Percentiles rank a stretch among this genome's conserved stretches.
Evolutionary conservation across 2,329 filamentous ascomycete genomes (phyloP).

Genomic region (Tolypocladium amazonense): DNA sequence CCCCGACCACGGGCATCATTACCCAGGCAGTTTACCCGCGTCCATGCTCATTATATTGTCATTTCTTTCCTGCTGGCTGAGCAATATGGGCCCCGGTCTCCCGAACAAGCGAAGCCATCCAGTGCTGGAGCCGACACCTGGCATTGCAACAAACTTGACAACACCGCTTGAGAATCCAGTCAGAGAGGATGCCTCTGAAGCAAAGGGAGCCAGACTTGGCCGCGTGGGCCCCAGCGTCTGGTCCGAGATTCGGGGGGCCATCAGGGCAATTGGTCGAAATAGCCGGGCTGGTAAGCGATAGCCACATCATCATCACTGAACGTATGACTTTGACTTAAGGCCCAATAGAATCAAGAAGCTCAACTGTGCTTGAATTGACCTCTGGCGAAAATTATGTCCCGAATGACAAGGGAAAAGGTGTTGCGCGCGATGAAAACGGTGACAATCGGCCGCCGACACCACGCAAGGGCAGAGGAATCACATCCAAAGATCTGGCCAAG

Average conservation of each 20-base stretch:
- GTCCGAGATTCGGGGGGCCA: slow-evolving; percentile 22
- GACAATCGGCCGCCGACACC: not conserved
- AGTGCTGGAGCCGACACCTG: slow-evolving; percentile 9
- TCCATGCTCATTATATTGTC: not conserved
- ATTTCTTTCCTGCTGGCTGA: slow-evolving; percentile 4
- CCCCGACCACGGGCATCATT: not conserved
- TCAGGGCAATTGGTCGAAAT: slow-evolving; percentile 20
- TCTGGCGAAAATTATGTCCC: not conserved
- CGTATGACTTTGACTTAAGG: not conserved
- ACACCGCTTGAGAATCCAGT: slow-evolving; percentile 2
- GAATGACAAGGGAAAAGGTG: slow-evolving; percentile 6
- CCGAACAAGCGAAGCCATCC: slow-evolving; percentile 15
- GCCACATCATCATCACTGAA: not conserved
- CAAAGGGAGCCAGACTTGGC: slow-evolving; percentile 12
- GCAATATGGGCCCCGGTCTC: slow-evolving; percentile 17
- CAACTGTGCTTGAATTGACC: slow-evolving; percentile 7
- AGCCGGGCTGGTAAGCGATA: slow-evolving; percentile 13
- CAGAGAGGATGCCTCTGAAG: slow-evolving; percentile 3
- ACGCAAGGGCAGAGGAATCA: slow-evolving; percentile 8
- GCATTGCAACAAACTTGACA: slow-evolving; percentile 4
- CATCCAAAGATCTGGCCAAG: slow-evolving; percentile 13
- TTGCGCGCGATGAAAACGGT: not conserved
- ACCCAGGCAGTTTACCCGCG: not conserved
- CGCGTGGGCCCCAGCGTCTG: slow-evolving; percentile 19
- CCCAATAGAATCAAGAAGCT: slow-evolving; percentile 12